Base-by-base conservation (phyloP, 1,139 yeast species). In the Candida glucosophila region DNA sequence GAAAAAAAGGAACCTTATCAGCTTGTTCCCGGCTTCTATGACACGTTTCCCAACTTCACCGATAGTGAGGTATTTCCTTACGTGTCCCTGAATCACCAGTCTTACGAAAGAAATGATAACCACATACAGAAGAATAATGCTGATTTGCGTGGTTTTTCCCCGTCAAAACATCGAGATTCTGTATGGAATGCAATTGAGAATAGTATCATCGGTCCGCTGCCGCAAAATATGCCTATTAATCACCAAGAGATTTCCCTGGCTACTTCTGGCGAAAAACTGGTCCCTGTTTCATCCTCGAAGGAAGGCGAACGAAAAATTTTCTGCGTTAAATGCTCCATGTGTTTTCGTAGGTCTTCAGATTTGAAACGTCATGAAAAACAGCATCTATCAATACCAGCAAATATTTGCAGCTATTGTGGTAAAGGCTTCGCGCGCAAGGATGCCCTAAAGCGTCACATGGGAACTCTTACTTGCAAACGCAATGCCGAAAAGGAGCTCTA, bases 351-450 rank as follows among this genome's bases (percentile, higher is more conserved):
- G 19, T 70, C 78, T 2, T 65, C 74, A 7, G 85, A 76, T 47
- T 56, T 76, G 37, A 74, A 76, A 46, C 56, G 85, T 22, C 85
- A 77, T 40, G 79, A 73, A 37, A 66, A 71, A 31, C 76, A 72
- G 29, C 77, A 71, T 44, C 49, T 71, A 25, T 52, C 63, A 5
- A 62, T 70, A 10, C 74, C 76, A 1, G 81, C 85, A 1, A 77
- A 80, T 43, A 73, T 78, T 26, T 81, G 92, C 49, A 72, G 75
- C 8, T 54, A 61, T 15, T 81, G 92, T 54, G 83, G 82, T 19
- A 80, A 79, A 44, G 88, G 90, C 0, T 80, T 81, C 59, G 90
- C 90, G 3, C 54, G 92, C 23, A 78, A 78, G 43, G 92, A 80
- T 50, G 90, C 92, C 0, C 57, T 81, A 37, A 79, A 77, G 46